phyloP scores from a whole-genome alignment of 768 basidiomycete species.

The Amanita molliuscula region DNA sequence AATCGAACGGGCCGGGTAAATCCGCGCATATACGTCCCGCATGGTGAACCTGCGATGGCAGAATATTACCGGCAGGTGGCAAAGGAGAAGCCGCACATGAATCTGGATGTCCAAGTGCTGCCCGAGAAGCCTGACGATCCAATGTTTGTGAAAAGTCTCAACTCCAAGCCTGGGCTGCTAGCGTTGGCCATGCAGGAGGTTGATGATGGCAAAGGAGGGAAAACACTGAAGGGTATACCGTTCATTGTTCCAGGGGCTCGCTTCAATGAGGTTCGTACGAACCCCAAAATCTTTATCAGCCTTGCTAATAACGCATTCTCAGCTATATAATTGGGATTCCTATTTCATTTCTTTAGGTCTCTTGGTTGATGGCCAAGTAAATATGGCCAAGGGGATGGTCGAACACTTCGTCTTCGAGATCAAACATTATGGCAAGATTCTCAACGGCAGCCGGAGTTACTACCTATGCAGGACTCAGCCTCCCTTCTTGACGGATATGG shows the following conservation, averaged over 20 bases:
- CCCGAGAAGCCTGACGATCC: constrained; percentile 85
- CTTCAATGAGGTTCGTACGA: constrained; percentile 71
- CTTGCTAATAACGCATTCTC: constrained; percentile 7
- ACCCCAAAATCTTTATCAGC: neutral
- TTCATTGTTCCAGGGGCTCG: constrained; percentile 96
- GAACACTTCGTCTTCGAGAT: constrained; percentile 99
- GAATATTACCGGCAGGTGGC: constrained; percentile 93
- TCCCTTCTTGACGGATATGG: constrained; percentile 98
- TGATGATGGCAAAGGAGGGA: constrained; percentile 67
- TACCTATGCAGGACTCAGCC: constrained; percentile 96
- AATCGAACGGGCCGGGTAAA: constrained; percentile 86
- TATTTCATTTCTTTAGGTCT: constrained; percentile 93
- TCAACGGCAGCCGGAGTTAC: constrained; percentile 93
- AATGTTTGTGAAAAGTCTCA: constrained; percentile 82
- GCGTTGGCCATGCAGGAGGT: constrained; percentile 94
- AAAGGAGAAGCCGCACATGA: constrained; percentile 85
- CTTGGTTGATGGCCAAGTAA: constrained; percentile 87
- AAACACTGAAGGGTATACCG: constrained; percentile 84
- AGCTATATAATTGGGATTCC: constrained; percentile 94
- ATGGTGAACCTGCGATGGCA: constrained; percentile 88
- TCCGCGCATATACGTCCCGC: constrained; percentile 90
- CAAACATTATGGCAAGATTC: constrained; percentile 92
- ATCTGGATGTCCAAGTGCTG: constrained; percentile 85
- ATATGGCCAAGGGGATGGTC: constrained; percentile 95
- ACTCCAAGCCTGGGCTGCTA: constrained; percentile 88